Evolutionary conservation across 2,329 filamentous ascomycete species (phyloP).

Genomic region (Monascus ruber): DNA sequence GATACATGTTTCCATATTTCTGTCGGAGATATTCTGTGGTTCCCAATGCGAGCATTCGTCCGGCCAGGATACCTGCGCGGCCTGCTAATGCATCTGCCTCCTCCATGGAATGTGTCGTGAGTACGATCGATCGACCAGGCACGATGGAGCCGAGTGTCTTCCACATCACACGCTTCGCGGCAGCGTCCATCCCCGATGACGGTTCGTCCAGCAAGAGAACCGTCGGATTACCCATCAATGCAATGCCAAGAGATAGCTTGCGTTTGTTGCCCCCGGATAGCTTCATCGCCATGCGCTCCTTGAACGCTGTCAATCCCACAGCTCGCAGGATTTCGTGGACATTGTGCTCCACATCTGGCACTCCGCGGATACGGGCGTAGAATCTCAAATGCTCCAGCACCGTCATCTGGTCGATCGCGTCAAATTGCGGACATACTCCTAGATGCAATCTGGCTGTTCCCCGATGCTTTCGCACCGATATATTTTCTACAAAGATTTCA

Average conservation of each 20-base stretch:
- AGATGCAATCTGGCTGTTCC: constrained; percentile 63
- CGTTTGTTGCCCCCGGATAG: constrained; percentile 86
- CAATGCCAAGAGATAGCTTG: constrained; percentile 82
- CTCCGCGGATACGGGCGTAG: constrained; percentile 74
- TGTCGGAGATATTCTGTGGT: constrained; percentile 60
- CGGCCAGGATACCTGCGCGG: constrained; percentile 74
- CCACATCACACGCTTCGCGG: constrained; percentile 90
- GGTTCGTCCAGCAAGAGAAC: constrained; percentile 86
- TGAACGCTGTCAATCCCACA: constrained; percentile 63
- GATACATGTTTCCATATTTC: constrained; percentile 65
- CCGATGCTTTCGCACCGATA: constrained; percentile 61
- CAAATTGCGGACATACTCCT: constrained; percentile 84
- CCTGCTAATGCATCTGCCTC: constrained; percentile 82
- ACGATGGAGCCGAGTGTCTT: constrained; percentile 63
- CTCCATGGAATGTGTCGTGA: constrained; percentile 93
- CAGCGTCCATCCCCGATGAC: constrained; percentile 77
- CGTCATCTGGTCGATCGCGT: constrained; percentile 84
- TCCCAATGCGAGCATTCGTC: constrained; percentile 74
- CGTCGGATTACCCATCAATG: constrained; percentile 81
- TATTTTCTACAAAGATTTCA: constrained; percentile 68
- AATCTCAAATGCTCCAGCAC: constrained; percentile 77
- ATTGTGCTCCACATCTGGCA: constrained; percentile 63
- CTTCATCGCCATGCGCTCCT: constrained; percentile 62
- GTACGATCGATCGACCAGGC: constrained; percentile 65
- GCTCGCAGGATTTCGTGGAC: constrained; percentile 67